Percentiles rank a stretch among this genome's conserved stretches.
phyloP scores from a whole-genome alignment of 2,329 filamentous ascomycete species.

The Trichoderma atroviride region DNA sequence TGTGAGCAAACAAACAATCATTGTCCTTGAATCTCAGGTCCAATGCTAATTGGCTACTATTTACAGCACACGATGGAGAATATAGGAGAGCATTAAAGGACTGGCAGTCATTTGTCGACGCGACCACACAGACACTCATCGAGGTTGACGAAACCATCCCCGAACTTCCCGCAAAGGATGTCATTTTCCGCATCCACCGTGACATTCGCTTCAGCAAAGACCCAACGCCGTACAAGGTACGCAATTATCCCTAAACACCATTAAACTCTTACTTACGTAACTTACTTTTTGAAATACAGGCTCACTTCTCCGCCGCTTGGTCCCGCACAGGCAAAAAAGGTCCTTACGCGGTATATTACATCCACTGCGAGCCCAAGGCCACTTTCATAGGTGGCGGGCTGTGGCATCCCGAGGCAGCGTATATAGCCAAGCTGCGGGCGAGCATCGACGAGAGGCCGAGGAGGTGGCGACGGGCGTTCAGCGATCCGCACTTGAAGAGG shows the following conservation, averaged over 20 bases:
- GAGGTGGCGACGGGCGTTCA: slow-evolving; percentile 69
- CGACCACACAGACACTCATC: slow-evolving; percentile 69
- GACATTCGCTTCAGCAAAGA: slow-evolving; percentile 85
- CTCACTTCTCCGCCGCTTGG: slow-evolving; percentile 84
- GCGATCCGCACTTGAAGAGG: slow-evolving; percentile 60
- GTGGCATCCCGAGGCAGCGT: slow-evolving; percentile 73
- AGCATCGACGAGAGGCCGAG: slow-evolving; percentile 75
- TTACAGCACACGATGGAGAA: slow-evolving; percentile 74
- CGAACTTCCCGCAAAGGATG: slow-evolving; percentile 81
- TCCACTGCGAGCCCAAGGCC: slow-evolving; percentile 74
- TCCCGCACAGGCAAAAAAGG: slow-evolving; percentile 86
- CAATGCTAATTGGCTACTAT: not conserved
- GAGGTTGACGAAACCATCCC: slow-evolving; percentile 80
- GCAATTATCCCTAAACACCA: slow-evolving; percentile 28
- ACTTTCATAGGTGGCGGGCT: slow-evolving; percentile 80
- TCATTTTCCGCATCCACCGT: slow-evolving; percentile 85
- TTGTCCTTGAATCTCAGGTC: not conserved
- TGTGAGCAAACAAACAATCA: slow-evolving; percentile 42
- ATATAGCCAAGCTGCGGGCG: slow-evolving; percentile 68
- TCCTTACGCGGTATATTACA: slow-evolving; percentile 84
- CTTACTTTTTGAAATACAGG: slow-evolving; percentile 47
- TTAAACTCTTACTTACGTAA: not conserved
- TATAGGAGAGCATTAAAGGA: slow-evolving; percentile 78
- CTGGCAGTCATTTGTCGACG: slow-evolving; percentile 77
- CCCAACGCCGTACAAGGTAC: slow-evolving; percentile 84